Evolutionary conservation across 176 grass and related monocot genomes (phyloP), one percentile per base, ranked within the genome.

Genomic region (Miscanthus lutarioriparius): DNA sequence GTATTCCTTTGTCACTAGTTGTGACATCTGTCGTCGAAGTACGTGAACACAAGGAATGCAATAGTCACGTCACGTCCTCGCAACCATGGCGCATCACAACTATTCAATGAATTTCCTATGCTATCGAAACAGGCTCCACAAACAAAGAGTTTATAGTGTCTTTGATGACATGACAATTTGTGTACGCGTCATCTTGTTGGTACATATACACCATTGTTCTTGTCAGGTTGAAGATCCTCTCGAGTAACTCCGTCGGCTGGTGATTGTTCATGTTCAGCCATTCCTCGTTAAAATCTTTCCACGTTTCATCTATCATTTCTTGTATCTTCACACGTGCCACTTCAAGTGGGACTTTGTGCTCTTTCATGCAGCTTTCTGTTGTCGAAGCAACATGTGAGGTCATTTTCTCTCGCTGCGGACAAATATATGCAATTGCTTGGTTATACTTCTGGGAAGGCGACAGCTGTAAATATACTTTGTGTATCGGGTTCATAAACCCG

Each of bases 201-300:
- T 72, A 72, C 0, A 72, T 72, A 15, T 25, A 72, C 38, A 26
- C 69, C 69, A 72, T 72, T 44, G 69, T 72, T 44, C 39, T 72
- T 43, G 69, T 72, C 20, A 72, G 11, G n/a, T 44, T 72, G 39
- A 72, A 72, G 41, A 72, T 44, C 12, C 69, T 72, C 38, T 72
- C 69, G 0, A 44, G 38, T 26, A 72, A 8, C 69, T 72, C 11
- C 5, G 0, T 26, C 6, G 69, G 22, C 38, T 12, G 10, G 38
- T 22, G 22, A 14, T 26, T 43, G 10, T 72, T 44, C n/a, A 7
- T 11, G 69, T 70, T 70, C 67, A 70, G 20, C 35, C 37, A 70
- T 13, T 40, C 67, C 9, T 70, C 53, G 4, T 77, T 77, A 2
- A 77, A 62, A 16, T 26, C n/a, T 77, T 77, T 62, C 75, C 75